Percentiles rank a stretch among this genome's conserved stretches.
phyloP scores from a whole-genome alignment of 2,329 filamentous ascomycete genomes.

The Zymoseptoria ardabiliae region DNA sequence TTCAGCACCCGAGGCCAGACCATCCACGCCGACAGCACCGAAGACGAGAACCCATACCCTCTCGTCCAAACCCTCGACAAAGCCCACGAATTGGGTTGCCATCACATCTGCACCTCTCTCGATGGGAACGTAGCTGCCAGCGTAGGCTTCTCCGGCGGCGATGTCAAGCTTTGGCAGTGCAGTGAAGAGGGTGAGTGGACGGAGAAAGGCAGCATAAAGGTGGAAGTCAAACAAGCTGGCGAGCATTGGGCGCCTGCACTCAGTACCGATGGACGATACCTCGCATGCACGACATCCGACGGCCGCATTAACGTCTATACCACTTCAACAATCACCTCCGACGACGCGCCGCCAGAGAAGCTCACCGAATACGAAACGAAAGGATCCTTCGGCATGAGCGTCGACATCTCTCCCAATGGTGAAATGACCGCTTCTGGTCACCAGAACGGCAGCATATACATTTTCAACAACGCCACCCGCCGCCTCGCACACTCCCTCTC shows the following conservation, averaged over 20 bases:
- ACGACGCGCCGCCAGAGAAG: slow-evolving; percentile 45
- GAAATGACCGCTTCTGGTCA: slow-evolving; percentile 85
- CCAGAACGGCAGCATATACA: slow-evolving; percentile 83
- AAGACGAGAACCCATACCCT: slow-evolving; percentile 52
- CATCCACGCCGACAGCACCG: slow-evolving; percentile 37
- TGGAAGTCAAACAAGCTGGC: slow-evolving; percentile 48
- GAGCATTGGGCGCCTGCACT: slow-evolving; percentile 84
- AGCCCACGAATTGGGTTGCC: slow-evolving; percentile 82
- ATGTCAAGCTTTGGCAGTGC: slow-evolving; percentile 73
- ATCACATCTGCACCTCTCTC: slow-evolving; percentile 69
- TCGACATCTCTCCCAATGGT: slow-evolving; percentile 74
- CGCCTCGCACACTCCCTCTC: slow-evolving; percentile 79
- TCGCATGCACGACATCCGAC: slow-evolving; percentile 82
- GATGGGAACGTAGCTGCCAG: slow-evolving; percentile 69
- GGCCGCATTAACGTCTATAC: slow-evolving; percentile 89
- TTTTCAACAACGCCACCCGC: slow-evolving; percentile 89
- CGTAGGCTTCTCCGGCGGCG: slow-evolving; percentile 74
- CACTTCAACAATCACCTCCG: slow-evolving; percentile 29
- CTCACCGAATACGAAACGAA: slow-evolving; percentile 84
- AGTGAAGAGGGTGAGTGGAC: slow-evolving; percentile 43
- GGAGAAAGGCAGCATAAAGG: slow-evolving; percentile 34
- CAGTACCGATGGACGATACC: slow-evolving; percentile 72
- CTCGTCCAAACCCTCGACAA: slow-evolving; percentile 70
- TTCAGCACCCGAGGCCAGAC: slow-evolving; percentile 56
- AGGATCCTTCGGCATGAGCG: slow-evolving; percentile 81